Conservation (phyloP, 2,329 filamentous ascomycete genomes). For the Elsinoe batatas region DNA sequence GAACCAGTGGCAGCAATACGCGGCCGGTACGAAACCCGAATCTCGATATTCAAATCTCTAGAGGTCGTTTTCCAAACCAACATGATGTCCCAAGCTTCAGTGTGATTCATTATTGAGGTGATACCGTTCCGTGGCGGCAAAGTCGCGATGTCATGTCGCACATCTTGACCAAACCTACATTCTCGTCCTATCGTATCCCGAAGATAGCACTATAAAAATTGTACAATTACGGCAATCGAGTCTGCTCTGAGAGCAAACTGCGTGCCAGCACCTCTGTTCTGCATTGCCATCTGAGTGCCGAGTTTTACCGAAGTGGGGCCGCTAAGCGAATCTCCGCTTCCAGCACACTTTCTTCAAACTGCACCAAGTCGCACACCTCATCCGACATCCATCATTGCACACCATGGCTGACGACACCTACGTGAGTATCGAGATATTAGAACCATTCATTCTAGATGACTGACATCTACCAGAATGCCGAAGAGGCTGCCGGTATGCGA, state of each 20-base stretch:
- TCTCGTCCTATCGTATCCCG: too few relatives aligned
- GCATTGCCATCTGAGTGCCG: not conserved
- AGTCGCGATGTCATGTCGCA: too few relatives aligned
- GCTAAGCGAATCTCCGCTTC: constrained; percentile 8
- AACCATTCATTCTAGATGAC: constrained; percentile 28
- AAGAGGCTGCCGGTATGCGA: constrained; percentile 74
- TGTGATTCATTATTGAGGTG: too few relatives aligned
- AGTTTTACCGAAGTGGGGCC: constrained; percentile 10
- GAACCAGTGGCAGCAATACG: too few relatives aligned
- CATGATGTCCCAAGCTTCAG: too few relatives aligned
- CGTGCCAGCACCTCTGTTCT: not conserved
- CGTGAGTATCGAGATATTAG: constrained; percentile 50
- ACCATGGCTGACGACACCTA: constrained; percentile 85
- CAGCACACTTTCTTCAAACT: constrained; percentile 13
- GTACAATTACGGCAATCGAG: too few relatives aligned
- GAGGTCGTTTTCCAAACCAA: too few relatives aligned
- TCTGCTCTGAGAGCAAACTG: not conserved
- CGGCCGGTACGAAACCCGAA: too few relatives aligned
- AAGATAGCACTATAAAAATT: too few relatives aligned
- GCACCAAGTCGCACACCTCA: constrained; percentile 18
- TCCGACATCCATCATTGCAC: constrained; percentile 37
- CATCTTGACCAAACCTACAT: too few relatives aligned
- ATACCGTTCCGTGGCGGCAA: too few relatives aligned
- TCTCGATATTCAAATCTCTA: too few relatives aligned
- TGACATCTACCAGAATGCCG: constrained; percentile 61